phyloP scores from a whole-genome alignment of 768 basidiomycete species.

The Ramaria sp. region DNA sequence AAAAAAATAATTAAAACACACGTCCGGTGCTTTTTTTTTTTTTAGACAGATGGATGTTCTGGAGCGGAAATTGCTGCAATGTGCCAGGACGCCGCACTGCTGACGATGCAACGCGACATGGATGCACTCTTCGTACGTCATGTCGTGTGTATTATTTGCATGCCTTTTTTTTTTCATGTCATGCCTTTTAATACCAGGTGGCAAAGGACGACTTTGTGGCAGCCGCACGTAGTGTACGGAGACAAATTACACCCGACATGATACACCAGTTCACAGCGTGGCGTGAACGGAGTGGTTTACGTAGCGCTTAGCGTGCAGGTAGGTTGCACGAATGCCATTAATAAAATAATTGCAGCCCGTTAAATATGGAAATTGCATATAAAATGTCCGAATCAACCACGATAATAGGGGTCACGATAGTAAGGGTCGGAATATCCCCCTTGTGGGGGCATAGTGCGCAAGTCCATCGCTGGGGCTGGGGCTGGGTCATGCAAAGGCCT shows the following conservation, averaged over 20 bases:
- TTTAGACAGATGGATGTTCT: slow-evolving; percentile 87
- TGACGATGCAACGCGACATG: slow-evolving; percentile 85
- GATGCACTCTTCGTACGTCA: slow-evolving; percentile 58
- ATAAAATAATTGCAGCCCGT: no score
- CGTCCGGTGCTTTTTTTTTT: no score
- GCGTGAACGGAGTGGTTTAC: slow-evolving; percentile 26
- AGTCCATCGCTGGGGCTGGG: background rate
- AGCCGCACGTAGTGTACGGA: slow-evolving; percentile 63
- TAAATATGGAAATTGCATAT: no score
- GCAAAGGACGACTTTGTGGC: slow-evolving; percentile 57
- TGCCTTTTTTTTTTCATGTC: background rate
- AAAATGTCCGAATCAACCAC: background rate
- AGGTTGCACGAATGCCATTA: no score
- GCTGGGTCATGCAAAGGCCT: slow-evolving; percentile 8
- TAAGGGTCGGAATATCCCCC: slow-evolving; percentile 1
- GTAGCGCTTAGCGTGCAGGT: background rate
- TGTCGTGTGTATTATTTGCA: background rate
- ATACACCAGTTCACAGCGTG: slow-evolving; percentile 63
- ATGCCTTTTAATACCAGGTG: slow-evolving; percentile 37
- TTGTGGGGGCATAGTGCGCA: slow-evolving; percentile 7
- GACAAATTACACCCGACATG: slow-evolving; percentile 78
- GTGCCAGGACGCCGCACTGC: slow-evolving; percentile 91
- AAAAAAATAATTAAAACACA: no score
- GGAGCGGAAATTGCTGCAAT: slow-evolving; percentile 88
- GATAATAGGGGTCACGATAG: background rate